Percentiles rank a stretch among this genome's conserved stretches.
Evolutionary conservation across 73 alveolate genomes (phyloP).

Genomic region (Paramecium caudatum): DNA sequence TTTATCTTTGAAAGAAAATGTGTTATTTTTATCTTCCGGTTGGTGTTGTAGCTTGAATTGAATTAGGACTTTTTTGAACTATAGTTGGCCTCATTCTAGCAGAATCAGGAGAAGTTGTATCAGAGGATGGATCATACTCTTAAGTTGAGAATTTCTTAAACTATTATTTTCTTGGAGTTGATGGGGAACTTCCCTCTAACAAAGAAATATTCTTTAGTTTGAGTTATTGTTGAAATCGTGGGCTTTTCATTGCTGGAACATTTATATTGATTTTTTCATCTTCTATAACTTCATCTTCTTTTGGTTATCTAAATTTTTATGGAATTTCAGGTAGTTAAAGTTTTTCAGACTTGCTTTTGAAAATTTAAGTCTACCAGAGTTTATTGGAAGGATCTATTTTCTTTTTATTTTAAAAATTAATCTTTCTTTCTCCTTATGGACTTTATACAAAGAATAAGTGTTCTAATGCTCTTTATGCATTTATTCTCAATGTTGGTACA

Average conservation of each 20-base stretch:
- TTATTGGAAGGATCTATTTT: slow-evolving; percentile 4
- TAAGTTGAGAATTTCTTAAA: slow-evolving; percentile 13
- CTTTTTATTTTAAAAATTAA: slow-evolving; percentile 5
- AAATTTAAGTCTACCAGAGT: slow-evolving; percentile 52
- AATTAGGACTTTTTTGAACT: not conserved
- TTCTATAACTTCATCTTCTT: slow-evolving; percentile 41
- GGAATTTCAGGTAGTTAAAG: slow-evolving; percentile 11
- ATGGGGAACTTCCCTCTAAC: not conserved
- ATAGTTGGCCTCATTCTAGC: slow-evolving; percentile 36
- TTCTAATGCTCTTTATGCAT: slow-evolving; percentile 87
- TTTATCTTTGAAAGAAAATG: not conserved
- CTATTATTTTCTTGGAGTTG: slow-evolving; percentile 34
- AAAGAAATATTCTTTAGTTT: slow-evolving; percentile 22
- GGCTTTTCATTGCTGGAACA: slow-evolving; percentile 52
- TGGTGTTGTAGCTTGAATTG: not conserved
- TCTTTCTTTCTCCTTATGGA: not conserved
- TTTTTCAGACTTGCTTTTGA: slow-evolving; percentile 28
- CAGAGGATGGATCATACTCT: not conserved
- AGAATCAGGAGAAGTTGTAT: slow-evolving; percentile 56
- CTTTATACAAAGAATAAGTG: slow-evolving; percentile 76
- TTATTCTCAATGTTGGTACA: slow-evolving; percentile 85
- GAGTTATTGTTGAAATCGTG: slow-evolving; percentile 8
- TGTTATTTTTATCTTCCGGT: not conserved
- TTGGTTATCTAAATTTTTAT: not conserved
- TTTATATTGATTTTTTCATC: slow-evolving; percentile 28